Percentiles rank a stretch among this genome's conserved stretches.
Evolutionary conservation across 2,329 filamentous ascomycete genomes (phyloP).

Genomic region (Zymoseptoria tritici): DNA sequence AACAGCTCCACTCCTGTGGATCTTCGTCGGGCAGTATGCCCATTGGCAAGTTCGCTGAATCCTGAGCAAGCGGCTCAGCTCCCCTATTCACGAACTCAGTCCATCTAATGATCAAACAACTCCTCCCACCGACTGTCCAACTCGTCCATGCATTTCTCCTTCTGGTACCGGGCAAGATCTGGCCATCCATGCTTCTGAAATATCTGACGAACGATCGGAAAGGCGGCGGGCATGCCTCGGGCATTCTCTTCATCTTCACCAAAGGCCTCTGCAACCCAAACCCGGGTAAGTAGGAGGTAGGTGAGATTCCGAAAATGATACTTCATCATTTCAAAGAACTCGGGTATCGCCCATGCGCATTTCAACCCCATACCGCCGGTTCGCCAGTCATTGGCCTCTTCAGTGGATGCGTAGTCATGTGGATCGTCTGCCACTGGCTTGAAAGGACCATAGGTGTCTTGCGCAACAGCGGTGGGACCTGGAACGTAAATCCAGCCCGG

Average conservation of each 20-base stretch:
- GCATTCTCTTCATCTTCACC: neutral
- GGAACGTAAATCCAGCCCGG: neutral
- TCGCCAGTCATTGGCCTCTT: neutral
- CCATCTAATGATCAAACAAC: neutral
- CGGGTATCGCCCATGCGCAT: neutral
- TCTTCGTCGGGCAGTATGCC: too few relatives aligned
- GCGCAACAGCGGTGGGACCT: neutral
- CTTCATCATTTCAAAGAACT: constrained; percentile 1
- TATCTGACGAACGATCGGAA: neutral
- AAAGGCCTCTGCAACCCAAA: neutral
- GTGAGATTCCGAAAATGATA: neutral
- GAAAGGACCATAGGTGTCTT: too few relatives aligned
- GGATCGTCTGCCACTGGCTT: too few relatives aligned
- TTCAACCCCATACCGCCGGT: neutral
- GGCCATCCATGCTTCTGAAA: neutral
- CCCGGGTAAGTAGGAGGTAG: neutral
- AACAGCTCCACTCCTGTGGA: too few relatives aligned
- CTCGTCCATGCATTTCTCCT: neutral
- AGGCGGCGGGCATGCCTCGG: too few relatives aligned
- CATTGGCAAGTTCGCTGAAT: too few relatives aligned
- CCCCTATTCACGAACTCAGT: neutral
- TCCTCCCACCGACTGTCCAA: neutral
- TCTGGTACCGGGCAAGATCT: neutral
- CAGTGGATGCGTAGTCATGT: too few relatives aligned
- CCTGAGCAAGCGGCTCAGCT: too few relatives aligned